Conservation (phyloP, 345 rosid species). For the Citrus medica region DNA sequence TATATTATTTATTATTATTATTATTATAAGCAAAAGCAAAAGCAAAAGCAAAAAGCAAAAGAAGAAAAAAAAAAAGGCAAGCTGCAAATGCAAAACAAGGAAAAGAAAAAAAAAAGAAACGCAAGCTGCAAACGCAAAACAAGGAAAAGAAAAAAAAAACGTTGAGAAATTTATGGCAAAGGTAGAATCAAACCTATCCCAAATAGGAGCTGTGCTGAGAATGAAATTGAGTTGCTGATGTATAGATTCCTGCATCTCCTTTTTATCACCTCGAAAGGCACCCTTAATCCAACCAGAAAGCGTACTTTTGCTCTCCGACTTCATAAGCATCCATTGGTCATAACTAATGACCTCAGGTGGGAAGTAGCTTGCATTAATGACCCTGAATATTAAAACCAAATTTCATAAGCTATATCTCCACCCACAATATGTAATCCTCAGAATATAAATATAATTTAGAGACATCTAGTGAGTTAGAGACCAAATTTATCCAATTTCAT, state of each 20-base stretch:
- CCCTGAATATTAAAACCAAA: slow-evolving; percentile 36
- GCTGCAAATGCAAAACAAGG: too few species aligned
- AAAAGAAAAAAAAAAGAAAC: too few species aligned
- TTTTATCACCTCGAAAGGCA: slow-evolving; percentile 63
- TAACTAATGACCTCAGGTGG: slow-evolving; percentile 73
- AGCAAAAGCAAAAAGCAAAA: too few species aligned
- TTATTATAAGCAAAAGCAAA: too few species aligned
- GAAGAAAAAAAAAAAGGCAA: too few species aligned
- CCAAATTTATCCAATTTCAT: not conserved
- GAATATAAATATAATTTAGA: not conserved
- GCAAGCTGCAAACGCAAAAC: too few species aligned
- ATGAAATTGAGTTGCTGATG: slow-evolving; percentile 63
- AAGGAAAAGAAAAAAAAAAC: too few species aligned
- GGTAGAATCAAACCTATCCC: slow-evolving; percentile 75
- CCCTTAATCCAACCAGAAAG: slow-evolving; percentile 85
- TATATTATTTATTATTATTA: too few species aligned
- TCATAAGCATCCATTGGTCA: slow-evolving; percentile 68
- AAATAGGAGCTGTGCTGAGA: slow-evolving; percentile 84
- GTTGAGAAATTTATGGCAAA: not conserved
- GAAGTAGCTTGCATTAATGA: slow-evolving; percentile 42
- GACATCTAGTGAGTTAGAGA: not conserved
- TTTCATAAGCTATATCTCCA: not conserved
- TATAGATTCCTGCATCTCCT: slow-evolving; percentile 81
- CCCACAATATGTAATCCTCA: not conserved
- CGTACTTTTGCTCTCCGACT: slow-evolving; percentile 50